A percentile compares a stretch with the other conserved stretches of the same genome.
phyloP scores from a whole-genome alignment of 2,329 filamentous ascomycete species.

The Paraconiothyrium brasiliense region DNA sequence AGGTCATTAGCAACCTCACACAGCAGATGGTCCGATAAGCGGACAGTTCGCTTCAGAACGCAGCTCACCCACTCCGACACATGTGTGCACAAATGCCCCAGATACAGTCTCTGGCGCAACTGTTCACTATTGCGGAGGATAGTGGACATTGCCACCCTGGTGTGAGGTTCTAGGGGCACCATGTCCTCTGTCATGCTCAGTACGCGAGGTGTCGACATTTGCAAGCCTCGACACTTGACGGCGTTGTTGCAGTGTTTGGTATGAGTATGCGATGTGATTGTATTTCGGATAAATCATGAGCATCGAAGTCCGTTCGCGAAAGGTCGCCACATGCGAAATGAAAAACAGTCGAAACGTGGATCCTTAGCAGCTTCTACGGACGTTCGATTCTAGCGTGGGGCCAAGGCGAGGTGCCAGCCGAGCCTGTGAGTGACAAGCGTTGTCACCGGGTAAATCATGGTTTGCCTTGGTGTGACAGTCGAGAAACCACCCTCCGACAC shows the following conservation, averaged over 20 bases:
- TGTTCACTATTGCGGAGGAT: neutral
- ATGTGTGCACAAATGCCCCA: too few species aligned
- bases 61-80: too few species aligned
- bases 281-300: neutral
- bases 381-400: constrained; percentile 6
- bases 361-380: constrained; percentile 10
- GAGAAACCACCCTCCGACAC: neutral
- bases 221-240: neutral
- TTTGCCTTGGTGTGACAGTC: constrained; percentile 7
- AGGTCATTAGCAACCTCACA: too few species aligned
- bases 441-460: constrained; percentile 12
- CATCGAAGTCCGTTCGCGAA: neutral
- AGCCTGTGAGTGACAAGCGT: constrained; percentile 2
- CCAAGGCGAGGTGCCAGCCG: constrained; percentile 2
- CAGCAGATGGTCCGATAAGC: too few species aligned
- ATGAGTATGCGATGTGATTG: neutral
- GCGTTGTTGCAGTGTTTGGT: neutral
- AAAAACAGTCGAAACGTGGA: neutral
- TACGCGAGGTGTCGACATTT: neutral
- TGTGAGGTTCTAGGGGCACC: neutral
- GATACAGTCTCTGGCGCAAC: too few species aligned
- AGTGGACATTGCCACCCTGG: neutral
- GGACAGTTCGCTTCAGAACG: too few species aligned
- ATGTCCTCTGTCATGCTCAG: neutral
- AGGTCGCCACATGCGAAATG: neutral